Percentiles rank a stretch among this genome's conserved stretches.
Evolutionary conservation across 2,329 filamentous ascomycete species (phyloP).

Genomic region (Samsoniella hepiali): DNA sequence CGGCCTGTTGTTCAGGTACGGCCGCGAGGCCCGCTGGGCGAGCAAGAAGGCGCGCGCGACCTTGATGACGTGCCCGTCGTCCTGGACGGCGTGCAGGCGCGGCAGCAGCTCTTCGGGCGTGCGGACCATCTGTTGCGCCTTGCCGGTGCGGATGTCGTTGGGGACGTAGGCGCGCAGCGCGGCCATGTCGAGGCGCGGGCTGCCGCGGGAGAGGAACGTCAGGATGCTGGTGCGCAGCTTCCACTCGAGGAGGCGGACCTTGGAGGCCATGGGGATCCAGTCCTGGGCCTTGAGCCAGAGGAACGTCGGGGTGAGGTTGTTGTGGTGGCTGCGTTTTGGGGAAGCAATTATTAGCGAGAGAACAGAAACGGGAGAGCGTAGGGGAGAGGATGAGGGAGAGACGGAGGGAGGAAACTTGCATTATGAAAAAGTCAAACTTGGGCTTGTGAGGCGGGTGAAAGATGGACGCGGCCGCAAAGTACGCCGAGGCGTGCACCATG

Average conservation of each 20-base stretch:
- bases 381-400: background rate
- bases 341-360: no score
- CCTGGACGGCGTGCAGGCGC: conserved; percentile 48
- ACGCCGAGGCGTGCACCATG: conserved; percentile 66
- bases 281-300: conserved; percentile 58
- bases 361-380: no score
- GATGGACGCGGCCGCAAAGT: conserved; percentile 51
- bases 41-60: conserved; percentile 66
- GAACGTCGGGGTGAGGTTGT: conserved; percentile 73
- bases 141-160: conserved; percentile 31
- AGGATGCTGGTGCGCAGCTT: conserved; percentile 73
- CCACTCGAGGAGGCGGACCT: conserved; percentile 73
- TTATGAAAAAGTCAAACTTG: conserved; percentile 78
- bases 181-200: conserved; percentile 56
- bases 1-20: conserved; percentile 37
- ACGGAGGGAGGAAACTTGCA: conserved; percentile 36
- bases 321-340: conserved; percentile 59
- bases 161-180: conserved; percentile 60
- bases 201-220: conserved; percentile 68
- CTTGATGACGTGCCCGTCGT: conserved; percentile 83
- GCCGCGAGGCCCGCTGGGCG: conserved; percentile 51
- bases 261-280: conserved; percentile 59
- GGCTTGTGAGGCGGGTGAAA: conserved; percentile 61
- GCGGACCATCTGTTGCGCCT: conserved; percentile 35
- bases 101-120: conserved; percentile 47